These are phyloP conservation scores for Russula abietina DNA, from an alignment of 768 basidiomycete species.

Conservation along the genomic window DNA sequence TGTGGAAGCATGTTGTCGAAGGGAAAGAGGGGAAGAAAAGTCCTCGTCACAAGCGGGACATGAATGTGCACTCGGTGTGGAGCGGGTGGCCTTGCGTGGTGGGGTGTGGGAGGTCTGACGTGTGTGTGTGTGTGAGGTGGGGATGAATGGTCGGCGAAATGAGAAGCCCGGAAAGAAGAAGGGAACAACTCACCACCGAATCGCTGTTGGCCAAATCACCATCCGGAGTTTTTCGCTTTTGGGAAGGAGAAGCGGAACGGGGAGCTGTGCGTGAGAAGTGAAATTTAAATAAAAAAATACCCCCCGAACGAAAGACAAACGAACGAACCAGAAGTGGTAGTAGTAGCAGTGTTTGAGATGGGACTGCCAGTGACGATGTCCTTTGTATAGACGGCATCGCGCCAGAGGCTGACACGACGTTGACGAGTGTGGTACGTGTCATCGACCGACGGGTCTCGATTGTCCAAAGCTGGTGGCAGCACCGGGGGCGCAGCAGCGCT, in stretches of 20 bases:
- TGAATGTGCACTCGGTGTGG: conserved; percentile 38
- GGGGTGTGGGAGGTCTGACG: conserved; percentile 17
- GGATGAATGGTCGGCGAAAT: conserved; percentile 10
- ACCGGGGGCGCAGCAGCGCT: conserved; percentile 24
- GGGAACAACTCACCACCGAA: conserved; percentile 9
- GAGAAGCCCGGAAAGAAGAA: conserved; percentile 4
- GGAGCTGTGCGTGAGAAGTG: conserved; percentile 9
- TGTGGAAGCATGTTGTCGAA: conserved; percentile 56
- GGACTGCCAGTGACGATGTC: conserved; percentile 26
- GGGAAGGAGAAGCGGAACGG: conserved; percentile 16
- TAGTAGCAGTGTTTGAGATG: no score
- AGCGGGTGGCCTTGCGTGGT: conserved; percentile 22
- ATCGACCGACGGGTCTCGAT: conserved; percentile 31
- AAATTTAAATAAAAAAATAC: no score
- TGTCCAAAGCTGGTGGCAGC: conserved; percentile 18
- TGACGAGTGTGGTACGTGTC: conserved; percentile 52
- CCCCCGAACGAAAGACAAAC: no score
- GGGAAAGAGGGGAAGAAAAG: conserved; percentile 53
- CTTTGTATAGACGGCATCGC: conserved; percentile 46
- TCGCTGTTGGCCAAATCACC: conserved; percentile 15
- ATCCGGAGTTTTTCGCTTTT: conserved; percentile 24
- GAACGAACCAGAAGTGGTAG: no score
- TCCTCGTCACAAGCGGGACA: conserved; percentile 72
- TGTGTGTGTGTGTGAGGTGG: not conserved
- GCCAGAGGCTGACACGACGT: conserved; percentile 68